A percentile compares a stretch with the other conserved stretches of the same genome.
These are phyloP conservation scores for Crithidia fasciculata DNA, from an alignment of 208 protist species.

Conservation along the genomic window DNA sequence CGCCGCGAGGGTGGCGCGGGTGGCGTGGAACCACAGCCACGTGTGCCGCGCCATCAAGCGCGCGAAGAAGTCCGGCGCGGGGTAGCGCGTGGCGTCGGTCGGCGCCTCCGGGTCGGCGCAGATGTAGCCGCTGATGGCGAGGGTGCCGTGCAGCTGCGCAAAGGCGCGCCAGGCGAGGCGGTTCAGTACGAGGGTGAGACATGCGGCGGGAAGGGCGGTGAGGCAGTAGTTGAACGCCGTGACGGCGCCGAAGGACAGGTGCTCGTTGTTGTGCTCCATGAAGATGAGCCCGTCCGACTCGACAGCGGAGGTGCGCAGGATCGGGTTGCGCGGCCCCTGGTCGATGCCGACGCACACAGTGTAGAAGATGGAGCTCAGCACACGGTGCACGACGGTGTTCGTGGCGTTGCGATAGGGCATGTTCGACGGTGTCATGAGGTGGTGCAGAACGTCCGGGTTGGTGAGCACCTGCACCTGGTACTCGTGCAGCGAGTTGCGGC, in stretches of 20 bases:
- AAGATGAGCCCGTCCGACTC: constrained; percentile 28
- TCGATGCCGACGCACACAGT: constrained; percentile 29
- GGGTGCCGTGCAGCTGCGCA: constrained; percentile 17
- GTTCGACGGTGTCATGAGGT: constrained; percentile 38
- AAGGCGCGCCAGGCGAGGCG: constrained; percentile 36
- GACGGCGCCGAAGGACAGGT: constrained; percentile 16
- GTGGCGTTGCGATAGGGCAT: constrained; percentile 38
- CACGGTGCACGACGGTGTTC: constrained; percentile 66
- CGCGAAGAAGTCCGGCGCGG: constrained; percentile 23
- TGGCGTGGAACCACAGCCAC: constrained; percentile 34
- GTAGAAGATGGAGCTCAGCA: constrained; percentile 54
- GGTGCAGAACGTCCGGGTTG: constrained; percentile 51
- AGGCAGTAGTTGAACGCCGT: constrained; percentile 24
- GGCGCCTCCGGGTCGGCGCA: constrained; percentile 19
- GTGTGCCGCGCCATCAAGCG: constrained; percentile 21
- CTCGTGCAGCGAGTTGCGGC: constrained; percentile 18
- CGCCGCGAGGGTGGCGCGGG: constrained; percentile 12
- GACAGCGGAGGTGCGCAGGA: constrained; percentile 5
- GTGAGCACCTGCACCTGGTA: constrained; percentile 74
- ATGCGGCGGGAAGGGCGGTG: constrained; percentile 13
- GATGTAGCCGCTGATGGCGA: constrained; percentile 38
- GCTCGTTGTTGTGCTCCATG: constrained; percentile 22
- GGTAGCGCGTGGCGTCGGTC: constrained; percentile 21
- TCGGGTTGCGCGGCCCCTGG: constrained; percentile 15
- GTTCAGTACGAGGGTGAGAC: constrained; percentile 34